Evolutionary conservation across 176 grass and related monocot genomes (phyloP), one percentile per base, ranked within the genome.

Genomic region (Melocanna baccifera): DNA sequence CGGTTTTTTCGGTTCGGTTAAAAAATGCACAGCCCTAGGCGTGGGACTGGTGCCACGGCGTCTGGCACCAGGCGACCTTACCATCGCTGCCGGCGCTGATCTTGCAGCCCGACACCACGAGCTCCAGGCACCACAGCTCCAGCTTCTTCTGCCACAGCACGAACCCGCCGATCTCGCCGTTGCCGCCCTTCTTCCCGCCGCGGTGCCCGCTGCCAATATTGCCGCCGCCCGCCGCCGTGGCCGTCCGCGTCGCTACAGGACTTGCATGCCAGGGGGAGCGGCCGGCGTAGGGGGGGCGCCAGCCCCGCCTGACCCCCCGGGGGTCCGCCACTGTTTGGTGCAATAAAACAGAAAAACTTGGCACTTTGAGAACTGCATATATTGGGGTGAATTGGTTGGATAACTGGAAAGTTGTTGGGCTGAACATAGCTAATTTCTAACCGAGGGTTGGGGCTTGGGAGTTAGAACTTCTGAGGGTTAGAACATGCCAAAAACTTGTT

Each of bases 141-240:
- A 93, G 93, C 77, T 91, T 91, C 86, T 99, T 99, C 93, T 99
- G 96, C 96, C 93, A 99, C 51, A 99, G 93, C 75, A 99, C 96
- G 78, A 99, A 99, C 65, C 96, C 93, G 67, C 96, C 96, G n/a
- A 99, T 86, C 96, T 99, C 96, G 59, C 85, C 90, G 18, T 41
- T 73, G 19, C 87, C 11, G 58, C 76, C 85, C n/a, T 84, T 87
- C 83, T 77, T 89, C 67, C 89, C 85, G 68, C 75, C 23, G 50
- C 57, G 77, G 37, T 70, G 73, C 13, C 82, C 79, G 63, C 37
- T 58, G 53, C 63, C 74, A 62, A 62, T 62, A 41, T 41, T 41
- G 14, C 26, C 29, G 46, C 4, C n/a, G n/a, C n/a, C n/a, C n/a
- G n/a, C n/a, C 16, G 51, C 34, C 25, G 30, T 25, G 19, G 68